Conservation (phyloP, 345 rosid genomes). For the Populus tremula region DNA sequence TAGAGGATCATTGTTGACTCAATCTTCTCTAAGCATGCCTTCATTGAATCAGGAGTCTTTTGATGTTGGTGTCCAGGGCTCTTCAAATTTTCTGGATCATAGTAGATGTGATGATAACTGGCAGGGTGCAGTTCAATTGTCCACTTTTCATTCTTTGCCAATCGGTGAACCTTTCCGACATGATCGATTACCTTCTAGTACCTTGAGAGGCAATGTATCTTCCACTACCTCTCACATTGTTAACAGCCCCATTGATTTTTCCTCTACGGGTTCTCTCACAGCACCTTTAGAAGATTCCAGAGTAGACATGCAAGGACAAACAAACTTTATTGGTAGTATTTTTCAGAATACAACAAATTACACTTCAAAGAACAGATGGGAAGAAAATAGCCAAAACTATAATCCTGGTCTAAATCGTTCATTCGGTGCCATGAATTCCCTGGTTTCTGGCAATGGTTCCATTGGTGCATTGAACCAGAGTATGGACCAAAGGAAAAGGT, state of each 20-base stretch:
- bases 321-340: constrained; percentile 40
- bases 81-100: constrained; percentile 46
- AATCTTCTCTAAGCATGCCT: constrained; percentile 41
- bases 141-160: constrained; percentile 50
- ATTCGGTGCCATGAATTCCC: constrained; percentile 34
- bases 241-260: constrained; percentile 40
- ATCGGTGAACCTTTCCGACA: constrained; percentile 35
- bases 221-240: constrained; percentile 29
- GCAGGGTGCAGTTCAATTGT: constrained; percentile 44
- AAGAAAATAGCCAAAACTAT: constrained; percentile 40
- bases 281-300: constrained; percentile 36
- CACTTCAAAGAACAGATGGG: constrained; percentile 46
- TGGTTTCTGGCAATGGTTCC: constrained; percentile 35
- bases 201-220: constrained; percentile 28
- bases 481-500: constrained; percentile 33
- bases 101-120: constrained; percentile 44
- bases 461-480: constrained; percentile 25
- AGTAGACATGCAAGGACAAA: constrained; percentile 46
- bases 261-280: constrained; percentile 35
- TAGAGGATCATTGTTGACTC: constrained; percentile 38
- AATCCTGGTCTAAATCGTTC: constrained; percentile 27
- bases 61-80: constrained; percentile 33
- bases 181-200: constrained; percentile 31
- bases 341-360: constrained; percentile 37
- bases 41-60: constrained; percentile 37